Conservation (phyloP, 2,329 filamentous ascomycete species). For the Chrysosphaeria jannelii region DNA sequence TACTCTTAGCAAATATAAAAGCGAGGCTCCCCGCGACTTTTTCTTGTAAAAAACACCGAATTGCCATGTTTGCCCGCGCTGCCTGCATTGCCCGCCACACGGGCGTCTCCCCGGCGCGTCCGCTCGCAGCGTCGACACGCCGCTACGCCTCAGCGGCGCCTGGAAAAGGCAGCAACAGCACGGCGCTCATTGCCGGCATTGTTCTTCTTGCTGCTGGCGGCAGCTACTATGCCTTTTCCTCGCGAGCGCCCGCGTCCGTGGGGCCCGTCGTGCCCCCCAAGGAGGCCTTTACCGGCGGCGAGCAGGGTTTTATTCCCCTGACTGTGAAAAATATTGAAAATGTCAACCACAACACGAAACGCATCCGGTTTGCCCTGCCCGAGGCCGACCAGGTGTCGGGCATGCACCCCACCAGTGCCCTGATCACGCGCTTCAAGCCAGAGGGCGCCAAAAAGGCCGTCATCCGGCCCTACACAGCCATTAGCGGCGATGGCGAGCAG, state of each 20-base stretch:
- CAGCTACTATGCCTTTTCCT: constrained; percentile 23
- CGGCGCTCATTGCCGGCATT: constrained; percentile 29
- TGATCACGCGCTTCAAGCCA: constrained; percentile 78
- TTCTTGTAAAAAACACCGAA: no score
- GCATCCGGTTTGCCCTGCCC: constrained; percentile 61
- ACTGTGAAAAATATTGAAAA: constrained; percentile 49
- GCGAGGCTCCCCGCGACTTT: no score
- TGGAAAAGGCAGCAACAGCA: constrained; percentile 15
- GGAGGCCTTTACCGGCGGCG: constrained; percentile 41
- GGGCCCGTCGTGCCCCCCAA: constrained; percentile 13
- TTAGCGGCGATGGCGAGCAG: constrained; percentile 52
- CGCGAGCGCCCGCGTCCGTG: constrained; percentile 12
- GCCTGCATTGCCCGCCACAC: no score
- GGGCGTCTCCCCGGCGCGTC: no score
- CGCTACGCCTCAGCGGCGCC: constrained; percentile 40
- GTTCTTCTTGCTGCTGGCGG: constrained; percentile 22
- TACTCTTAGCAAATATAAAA: no score
- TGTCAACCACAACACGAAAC: constrained; percentile 89
- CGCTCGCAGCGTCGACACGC: no score
- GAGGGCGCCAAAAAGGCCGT: constrained; percentile 50
- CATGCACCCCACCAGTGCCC: constrained; percentile 50
- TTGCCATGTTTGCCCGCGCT: no score
- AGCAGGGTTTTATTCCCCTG: constrained; percentile 67
- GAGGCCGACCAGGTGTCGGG: constrained; percentile 65
- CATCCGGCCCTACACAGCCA: constrained; percentile 76